Evolutionary conservation across 2,329 filamentous ascomycete species (phyloP).

Genomic region (Dactylonectria macrodidyma): DNA sequence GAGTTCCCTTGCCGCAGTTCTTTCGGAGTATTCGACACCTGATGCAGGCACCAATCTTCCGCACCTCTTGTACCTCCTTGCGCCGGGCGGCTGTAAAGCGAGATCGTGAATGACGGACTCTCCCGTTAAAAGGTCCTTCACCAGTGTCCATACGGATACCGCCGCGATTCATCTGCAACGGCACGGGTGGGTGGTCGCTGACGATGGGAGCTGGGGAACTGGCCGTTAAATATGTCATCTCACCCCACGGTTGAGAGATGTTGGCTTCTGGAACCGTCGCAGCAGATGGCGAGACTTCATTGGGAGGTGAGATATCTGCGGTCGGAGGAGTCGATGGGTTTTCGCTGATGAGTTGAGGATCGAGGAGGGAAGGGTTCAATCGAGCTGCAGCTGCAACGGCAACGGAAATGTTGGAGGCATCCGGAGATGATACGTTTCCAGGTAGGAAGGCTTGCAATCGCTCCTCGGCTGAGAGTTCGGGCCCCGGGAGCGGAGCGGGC

Average conservation of each 20-base stretch:
- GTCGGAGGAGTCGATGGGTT: conserved; percentile 51
- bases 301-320: conserved; percentile 39
- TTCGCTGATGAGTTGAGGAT: conserved; percentile 62
- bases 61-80: conserved; percentile 76
- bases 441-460: conserved; percentile 64
- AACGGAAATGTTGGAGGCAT: conserved; percentile 67
- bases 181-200: conserved; percentile 50
- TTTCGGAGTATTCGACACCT: conserved; percentile 77
- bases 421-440: conserved; percentile 54
- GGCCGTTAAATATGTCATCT: conserved; percentile 65
- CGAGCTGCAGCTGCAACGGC: conserved; percentile 71
- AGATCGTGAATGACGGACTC: conserved; percentile 68
- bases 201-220: conserved; percentile 51
- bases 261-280: conserved; percentile 44
- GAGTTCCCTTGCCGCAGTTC: conserved; percentile 75
- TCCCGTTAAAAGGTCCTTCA: conserved; percentile 60
- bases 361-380: conserved; percentile 68
- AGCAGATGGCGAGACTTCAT: conserved; percentile 42
- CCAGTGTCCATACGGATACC: conserved; percentile 69
- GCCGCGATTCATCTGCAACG: conserved; percentile 57
- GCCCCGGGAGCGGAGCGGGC: conserved; percentile 46
- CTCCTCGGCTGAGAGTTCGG: conserved; percentile 63
- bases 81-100: conserved; percentile 71
- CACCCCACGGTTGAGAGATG: conserved; percentile 65
- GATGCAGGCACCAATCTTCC: conserved; percentile 76